Evolutionary conservation across 1,284 basidiomycete genomes (phyloP).

Genomic region (Leccinum fallax): DNA sequence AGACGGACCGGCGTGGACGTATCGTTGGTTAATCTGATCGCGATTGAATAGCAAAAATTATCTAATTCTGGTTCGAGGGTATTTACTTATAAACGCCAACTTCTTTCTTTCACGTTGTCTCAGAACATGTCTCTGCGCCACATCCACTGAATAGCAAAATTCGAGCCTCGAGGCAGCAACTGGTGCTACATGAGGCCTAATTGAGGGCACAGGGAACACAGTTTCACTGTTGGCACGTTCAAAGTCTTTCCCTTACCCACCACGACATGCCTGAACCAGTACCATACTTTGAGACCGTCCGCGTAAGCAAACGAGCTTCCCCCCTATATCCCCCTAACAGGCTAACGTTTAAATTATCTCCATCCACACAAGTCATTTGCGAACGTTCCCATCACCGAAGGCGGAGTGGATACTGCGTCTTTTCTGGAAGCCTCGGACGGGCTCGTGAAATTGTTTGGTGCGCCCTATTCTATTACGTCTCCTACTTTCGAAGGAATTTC

Average conservation of each 20-base stretch:
- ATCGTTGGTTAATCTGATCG: conserved; percentile 20
- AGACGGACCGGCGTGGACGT: conserved; percentile 9
- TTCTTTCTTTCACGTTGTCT: conserved; percentile 29
- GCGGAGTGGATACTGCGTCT: conserved; percentile 79
- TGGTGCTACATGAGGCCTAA: conserved; percentile 22
- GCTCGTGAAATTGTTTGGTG: conserved; percentile 89
- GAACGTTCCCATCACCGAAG: conserved; percentile 77
- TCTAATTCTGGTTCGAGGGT: conserved; percentile 23
- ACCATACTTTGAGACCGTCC: conserved; percentile 85
- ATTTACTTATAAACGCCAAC: conserved; percentile 16
- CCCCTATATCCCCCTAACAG: background rate
- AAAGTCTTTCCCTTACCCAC: conserved; percentile 11
- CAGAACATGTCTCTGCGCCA: conserved; percentile 27
- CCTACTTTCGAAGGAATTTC: conserved; percentile 1
- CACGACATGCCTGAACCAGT: conserved; percentile 24
- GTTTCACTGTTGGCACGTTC: background rate
- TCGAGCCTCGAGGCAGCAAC: conserved; percentile 34
- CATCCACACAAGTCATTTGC: conserved; percentile 69
- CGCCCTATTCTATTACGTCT: conserved; percentile 33
- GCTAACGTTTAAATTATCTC: background rate
- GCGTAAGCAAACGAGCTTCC: conserved; percentile 44
- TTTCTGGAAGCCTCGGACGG: conserved; percentile 94
- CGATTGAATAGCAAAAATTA: conserved; percentile 23
- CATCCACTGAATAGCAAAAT: conserved; percentile 18
- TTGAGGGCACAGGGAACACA: background rate